Base-by-base conservation (phyloP, 305 asterid species). In the Fraxinus velutina region DNA sequence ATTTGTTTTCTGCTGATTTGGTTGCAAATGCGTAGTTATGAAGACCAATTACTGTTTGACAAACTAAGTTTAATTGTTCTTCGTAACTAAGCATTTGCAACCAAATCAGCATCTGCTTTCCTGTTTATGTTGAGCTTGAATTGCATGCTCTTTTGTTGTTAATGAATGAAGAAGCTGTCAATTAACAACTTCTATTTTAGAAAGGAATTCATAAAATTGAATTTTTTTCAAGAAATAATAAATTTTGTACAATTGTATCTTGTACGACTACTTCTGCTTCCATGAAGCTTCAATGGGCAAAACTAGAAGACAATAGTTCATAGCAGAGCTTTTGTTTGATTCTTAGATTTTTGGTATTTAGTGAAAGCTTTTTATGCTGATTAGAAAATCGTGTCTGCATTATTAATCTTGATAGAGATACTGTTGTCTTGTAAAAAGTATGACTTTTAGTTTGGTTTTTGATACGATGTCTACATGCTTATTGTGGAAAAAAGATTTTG, bases 291-390 rank as follows among this genome's bases (percentile, higher is more conserved):
- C 32, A 64, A 21, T 27, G 17, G 52, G 34, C 52, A 64, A 64
- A 37, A 4, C 39, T 34, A 71, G 73, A 52, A 27, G 15, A 17
- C 4, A 55, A 17, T 52, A 57, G 32, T 75, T 8, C 17, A 62
- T 21, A 29, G 22, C 47, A 47, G 68, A 79, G 44, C 24, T 21
- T 72, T 57, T 79, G 34, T 52, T 29, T 74, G 79, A 78, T 75
- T 66, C 82, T 75, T 64, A 36, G 60, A n/a, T 81, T n/a, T 42
- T 82, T 66, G 71, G 66, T 22, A 17, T 73, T 39, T 66, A 71
- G 24, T 70, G 76, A 72, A 79, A 42, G 73, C 57, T 10, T 47
- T 77, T n/a, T 76, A 17, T 75, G 37, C 76, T 30, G 29, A 75
- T 83, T 82, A 34, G 42, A 75, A 82, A 57, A 33, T 36, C 30